phyloP scores from a whole-genome alignment of 331 rosid genomes.

The Malus hybrid region DNA sequence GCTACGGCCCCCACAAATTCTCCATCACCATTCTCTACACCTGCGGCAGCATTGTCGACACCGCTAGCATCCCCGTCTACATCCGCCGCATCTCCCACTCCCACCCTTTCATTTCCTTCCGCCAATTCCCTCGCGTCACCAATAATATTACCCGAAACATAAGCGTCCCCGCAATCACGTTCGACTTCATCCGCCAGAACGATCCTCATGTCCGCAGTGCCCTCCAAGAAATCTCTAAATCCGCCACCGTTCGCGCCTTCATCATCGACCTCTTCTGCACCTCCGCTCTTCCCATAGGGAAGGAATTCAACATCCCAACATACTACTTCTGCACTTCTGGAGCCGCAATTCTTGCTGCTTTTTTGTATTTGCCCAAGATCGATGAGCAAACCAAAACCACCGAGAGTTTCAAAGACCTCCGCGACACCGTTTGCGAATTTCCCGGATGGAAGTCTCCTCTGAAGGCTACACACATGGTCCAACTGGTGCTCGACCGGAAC shows the following conservation, averaged over 20 bases:
- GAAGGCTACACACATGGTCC: no score
- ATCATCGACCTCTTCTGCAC: slow-evolving; percentile 47
- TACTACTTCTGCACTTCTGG: slow-evolving; percentile 47
- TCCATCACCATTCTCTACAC: slow-evolving; percentile 43
- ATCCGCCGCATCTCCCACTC: slow-evolving; percentile 30
- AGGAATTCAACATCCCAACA: slow-evolving; percentile 24
- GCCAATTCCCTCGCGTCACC: slow-evolving; percentile 21
- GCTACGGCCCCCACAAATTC: background rate
- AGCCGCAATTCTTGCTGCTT: slow-evolving; percentile 23
- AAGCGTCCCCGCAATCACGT: background rate
- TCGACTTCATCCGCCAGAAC: slow-evolving; percentile 26
- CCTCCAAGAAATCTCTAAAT: slow-evolving; percentile 18
- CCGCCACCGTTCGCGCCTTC: slow-evolving; percentile 18
- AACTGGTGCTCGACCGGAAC: no score
- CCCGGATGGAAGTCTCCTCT: no score
- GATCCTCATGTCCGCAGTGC: background rate
- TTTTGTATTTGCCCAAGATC: slow-evolving; percentile 20
- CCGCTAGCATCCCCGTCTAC: slow-evolving; percentile 21
- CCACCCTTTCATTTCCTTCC: slow-evolving; percentile 43
- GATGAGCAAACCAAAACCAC: background rate
- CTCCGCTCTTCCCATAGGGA: slow-evolving; percentile 12
- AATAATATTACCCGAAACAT: background rate
- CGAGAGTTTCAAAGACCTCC: no score
- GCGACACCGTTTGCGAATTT: no score
- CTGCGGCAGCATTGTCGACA: slow-evolving; percentile 10